These are phyloP conservation scores for Phytopythium ostracodes DNA, from an alignment of 352 stramenopile genomes.

Conservation along the genomic window DNA sequence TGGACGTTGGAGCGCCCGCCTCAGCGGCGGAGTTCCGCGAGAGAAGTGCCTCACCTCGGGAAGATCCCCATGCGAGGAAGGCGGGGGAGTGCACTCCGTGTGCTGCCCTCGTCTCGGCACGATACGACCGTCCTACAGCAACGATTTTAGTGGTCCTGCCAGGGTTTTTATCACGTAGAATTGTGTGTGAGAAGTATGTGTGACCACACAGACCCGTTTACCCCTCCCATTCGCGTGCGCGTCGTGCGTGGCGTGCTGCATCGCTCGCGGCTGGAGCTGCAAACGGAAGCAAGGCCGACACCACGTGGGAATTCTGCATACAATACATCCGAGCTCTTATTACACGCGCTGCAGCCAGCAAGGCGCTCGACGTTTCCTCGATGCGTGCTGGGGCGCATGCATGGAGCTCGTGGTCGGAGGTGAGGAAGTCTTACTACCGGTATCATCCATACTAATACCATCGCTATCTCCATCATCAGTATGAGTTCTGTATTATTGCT, in stretches of 20 bases:
- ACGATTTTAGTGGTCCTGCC: constrained; percentile 58
- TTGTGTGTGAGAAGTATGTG: constrained; percentile 89
- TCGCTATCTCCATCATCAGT: no score
- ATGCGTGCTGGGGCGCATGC: no score
- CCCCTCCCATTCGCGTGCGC: not conserved
- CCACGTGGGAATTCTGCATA: no score
- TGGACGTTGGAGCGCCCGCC: constrained; percentile 19
- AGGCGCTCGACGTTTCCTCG: no score
- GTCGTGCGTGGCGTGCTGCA: not conserved
- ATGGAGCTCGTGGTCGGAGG: no score
- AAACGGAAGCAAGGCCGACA: no score
- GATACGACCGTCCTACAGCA: constrained; percentile 77
- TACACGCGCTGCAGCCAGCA: no score
- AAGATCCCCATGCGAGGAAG: constrained; percentile 18
- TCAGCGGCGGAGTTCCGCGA: constrained; percentile 5
- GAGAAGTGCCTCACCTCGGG: constrained; percentile 39
- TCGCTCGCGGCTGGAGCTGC: no score
- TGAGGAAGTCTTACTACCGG: no score
- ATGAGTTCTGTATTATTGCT: no score
- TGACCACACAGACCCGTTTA: constrained; percentile 45
- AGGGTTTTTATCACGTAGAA: constrained; percentile 88
- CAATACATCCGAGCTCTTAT: no score
- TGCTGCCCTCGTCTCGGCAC: constrained; percentile 25
- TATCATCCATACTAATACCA: no score
- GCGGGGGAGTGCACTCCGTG: constrained; percentile 4